Evolutionary conservation across 768 basidiomycete genomes (phyloP), one percentile per base, ranked within the genome.

Genomic region (Mrakia gelida): DNA sequence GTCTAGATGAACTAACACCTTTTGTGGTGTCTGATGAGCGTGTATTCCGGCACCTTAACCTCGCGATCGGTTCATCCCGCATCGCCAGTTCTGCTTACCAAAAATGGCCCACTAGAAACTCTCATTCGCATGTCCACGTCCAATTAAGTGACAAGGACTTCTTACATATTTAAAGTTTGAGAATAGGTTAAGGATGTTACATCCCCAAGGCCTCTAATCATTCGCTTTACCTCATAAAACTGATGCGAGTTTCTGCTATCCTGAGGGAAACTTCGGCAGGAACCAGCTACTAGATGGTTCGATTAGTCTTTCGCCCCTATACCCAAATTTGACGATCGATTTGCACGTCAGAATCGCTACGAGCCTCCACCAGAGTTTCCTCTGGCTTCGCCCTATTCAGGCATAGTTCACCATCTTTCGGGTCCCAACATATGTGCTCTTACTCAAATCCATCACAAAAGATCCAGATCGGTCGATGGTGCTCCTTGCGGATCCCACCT

Each of bases 301-400:
- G 90, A 92, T 92, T 92, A 91, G 91, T 92, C 92, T 92, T 92
- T 92, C 90, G 90, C 91, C 92, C 91, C 91, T 92, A 92, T 92
- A 92, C 91, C 91, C 91, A 92, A 91, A 90, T 92, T 91, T 87
- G 90, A 92, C 91, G 90, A 92, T 92, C 90, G 91, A 92, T 62
- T 62, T 62, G 59, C 59, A 62, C 26, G 59, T 62, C 59, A 62
- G 30, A 92, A 92, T 90, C 89, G 91, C 92, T 92, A 91, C 90
- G 89, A 91, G 90, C 91, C 90, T 92, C 91, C 91, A 92, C 91
- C 91, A 92, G 91, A 91, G 92, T 92, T 92, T 92, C 91, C 92
- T 91, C 91, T 92, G 91, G 91, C 91, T 92, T 91, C 90, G 88
- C 90, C 90, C 90, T 91, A 90, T 89, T 90, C 90, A 91, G 87